Percentiles rank a stretch among this genome's conserved stretches.
Conservation (phyloP, 2,329 filamentous ascomycete species). For the Trichoderma brevicompactum region DNA sequence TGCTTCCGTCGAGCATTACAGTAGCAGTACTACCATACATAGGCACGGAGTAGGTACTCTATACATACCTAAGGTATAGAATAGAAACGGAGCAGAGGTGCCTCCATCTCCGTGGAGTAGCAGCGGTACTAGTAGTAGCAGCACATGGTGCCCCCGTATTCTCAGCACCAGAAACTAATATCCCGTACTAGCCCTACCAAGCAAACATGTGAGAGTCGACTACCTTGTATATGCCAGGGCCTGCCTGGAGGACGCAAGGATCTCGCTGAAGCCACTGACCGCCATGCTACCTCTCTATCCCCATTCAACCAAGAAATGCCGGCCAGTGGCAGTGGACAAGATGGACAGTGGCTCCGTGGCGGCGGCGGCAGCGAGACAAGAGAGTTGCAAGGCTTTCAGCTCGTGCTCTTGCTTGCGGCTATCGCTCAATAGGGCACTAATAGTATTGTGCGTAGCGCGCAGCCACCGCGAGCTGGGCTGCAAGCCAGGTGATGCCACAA, state of each 20-base stretch:
- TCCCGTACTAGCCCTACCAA: no score
- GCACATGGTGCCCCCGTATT: neutral
- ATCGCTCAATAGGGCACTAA: conserved; percentile 13
- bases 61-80: no score
- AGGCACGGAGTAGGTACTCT: no score
- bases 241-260: conserved; percentile 4
- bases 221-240: neutral
- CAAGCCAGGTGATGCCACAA: neutral
- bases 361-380: neutral
- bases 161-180: no score
- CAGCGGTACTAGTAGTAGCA: neutral
- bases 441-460: conserved; percentile 14
- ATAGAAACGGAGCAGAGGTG: no score
- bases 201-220: no score
- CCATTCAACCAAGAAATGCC: neutral
- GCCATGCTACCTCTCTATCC: conserved; percentile 11
- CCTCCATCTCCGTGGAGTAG: no score
- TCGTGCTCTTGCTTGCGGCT: neutral
- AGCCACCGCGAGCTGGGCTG: conserved; percentile 6
- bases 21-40: no score
- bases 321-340: neutral
- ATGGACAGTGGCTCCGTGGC: conserved; percentile 2
- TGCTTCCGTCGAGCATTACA: no score
- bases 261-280: conserved; percentile 8
- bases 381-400: conserved; percentile 19